Evolutionary conservation across 2,329 filamentous ascomycete species (phyloP), one percentile per base, ranked within the genome.

Genomic region (Volutella citrinella): DNA sequence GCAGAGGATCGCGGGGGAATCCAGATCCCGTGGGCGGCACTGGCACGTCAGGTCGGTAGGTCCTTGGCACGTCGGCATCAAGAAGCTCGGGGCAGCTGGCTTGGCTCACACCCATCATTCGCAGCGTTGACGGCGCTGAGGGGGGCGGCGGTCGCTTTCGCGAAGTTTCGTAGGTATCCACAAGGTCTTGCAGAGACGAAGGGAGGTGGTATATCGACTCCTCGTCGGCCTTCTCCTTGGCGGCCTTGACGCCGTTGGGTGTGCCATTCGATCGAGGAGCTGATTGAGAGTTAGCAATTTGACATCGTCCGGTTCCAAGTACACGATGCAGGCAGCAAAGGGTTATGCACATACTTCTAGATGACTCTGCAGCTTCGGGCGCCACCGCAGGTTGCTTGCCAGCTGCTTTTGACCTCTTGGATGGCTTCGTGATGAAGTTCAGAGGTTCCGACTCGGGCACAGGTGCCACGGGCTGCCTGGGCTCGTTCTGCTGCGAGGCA

Each of bases 161-260:
- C 3, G 86, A 87, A 11, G 80, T 75, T 60, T 97, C 90, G 55
- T 90, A 96, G 1, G 90, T 89, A 38, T 95, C 87, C 13, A 97
- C 78, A 20, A 98, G 72, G 58, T 98, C 93, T 54, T 89, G 86
- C 34, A 98, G 68, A 19, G 86, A 88, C 7, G 89, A 79, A 5
- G 93, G 93, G 22, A 98, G 76, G 60, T 97, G 90, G 61, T 91
- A 98, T 50, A 96, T 84, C 10, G 86, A 93, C 63, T 96, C 87
- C 40, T 87, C 82, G 48, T 76, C 70, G 28, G 64, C 33, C 19
- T 54, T 55, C 42, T 71, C 64, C 18, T 63, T 57, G 30, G 59
- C 57, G 7, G 63, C 48, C 54, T 72, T 75, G 52, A 69, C 59
- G 10, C 72, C 74, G 46, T 80, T 79, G 10, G 67, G 50, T 27